Evolutionary conservation across 1,139 yeast species (phyloP).

Genomic region (Blastobotrys arbuscula): DNA sequence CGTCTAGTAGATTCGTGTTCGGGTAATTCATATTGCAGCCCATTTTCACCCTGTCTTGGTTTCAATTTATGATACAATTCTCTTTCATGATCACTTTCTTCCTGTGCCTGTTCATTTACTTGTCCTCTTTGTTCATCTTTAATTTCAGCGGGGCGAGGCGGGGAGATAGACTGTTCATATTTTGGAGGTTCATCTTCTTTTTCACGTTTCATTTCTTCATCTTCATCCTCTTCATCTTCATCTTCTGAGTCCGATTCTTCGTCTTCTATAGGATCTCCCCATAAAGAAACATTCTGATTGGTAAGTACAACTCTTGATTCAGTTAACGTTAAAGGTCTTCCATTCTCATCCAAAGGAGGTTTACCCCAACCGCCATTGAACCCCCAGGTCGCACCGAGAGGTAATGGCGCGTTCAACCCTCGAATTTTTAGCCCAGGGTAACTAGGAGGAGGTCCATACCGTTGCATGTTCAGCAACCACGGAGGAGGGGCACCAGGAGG

Average conservation of each 20-base stretch:
- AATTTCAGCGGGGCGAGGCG: no score
- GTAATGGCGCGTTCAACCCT: slow-evolving; percentile 42
- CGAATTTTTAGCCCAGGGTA: slow-evolving; percentile 62
- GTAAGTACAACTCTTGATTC: neutral
- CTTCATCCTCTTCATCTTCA: slow-evolving; percentile 21
- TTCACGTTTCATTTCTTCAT: slow-evolving; percentile 14
- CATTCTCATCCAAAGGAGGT: slow-evolving; percentile 34
- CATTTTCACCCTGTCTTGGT: slow-evolving; percentile 28
- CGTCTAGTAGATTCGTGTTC: slow-evolving; percentile 17
- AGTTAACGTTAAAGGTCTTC: slow-evolving; percentile 7
- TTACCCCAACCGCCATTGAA: slow-evolving; percentile 41
- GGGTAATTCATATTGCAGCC: slow-evolving; percentile 23
- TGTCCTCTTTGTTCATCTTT: slow-evolving; percentile 10
- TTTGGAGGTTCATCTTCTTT: slow-evolving; percentile 2
- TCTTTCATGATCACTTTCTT: slow-evolving; percentile 13
- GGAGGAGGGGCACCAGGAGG: slow-evolving; percentile 65
- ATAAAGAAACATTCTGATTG: slow-evolving; percentile 19
- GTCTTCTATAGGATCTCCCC: slow-evolving; percentile 32
- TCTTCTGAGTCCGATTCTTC: slow-evolving; percentile 28
- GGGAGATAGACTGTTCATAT: slow-evolving; percentile 6
- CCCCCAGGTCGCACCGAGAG: slow-evolving; percentile 37
- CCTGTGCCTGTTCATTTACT: slow-evolving; percentile 9
- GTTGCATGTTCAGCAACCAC: slow-evolving; percentile 70
- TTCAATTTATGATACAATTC: slow-evolving; percentile 42
- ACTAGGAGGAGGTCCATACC: slow-evolving; percentile 80